A percentile compares a stretch with the other conserved stretches of the same genome.
phyloP scores from a whole-genome alignment of 257 asterid species.

The Capsicum baccatum region DNA sequence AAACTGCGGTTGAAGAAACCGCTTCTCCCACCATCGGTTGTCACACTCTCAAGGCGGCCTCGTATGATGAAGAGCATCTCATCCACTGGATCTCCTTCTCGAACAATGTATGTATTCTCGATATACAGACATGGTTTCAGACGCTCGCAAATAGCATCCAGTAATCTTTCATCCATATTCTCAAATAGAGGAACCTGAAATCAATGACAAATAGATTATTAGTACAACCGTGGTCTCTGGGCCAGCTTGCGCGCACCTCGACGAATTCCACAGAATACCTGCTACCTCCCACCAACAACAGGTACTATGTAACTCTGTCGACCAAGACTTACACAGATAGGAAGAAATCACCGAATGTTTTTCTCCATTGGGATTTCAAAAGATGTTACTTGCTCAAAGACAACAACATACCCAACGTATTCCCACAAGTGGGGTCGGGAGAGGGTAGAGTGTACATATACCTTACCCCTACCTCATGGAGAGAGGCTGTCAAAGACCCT shows the following conservation, averaged over 20 bases:
- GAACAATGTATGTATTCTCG: conserved; percentile 79
- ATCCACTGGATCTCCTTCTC: conserved; percentile 99
- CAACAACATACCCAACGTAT: too few species aligned
- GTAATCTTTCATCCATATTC: conserved; percentile 95
- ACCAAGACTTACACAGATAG: neutral
- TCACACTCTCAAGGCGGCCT: conserved; percentile 94
- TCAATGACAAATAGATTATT: neutral
- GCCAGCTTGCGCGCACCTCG: neutral
- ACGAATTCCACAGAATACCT: neutral
- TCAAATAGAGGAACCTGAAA: conserved; percentile 93
- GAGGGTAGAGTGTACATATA: too few species aligned
- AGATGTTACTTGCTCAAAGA: too few species aligned
- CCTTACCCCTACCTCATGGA: too few species aligned
- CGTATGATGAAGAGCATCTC: conserved; percentile 98
- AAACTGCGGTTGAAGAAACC: conserved; percentile 92
- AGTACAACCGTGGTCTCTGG: neutral
- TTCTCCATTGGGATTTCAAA: neutral
- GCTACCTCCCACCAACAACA: neutral
- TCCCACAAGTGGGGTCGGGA: too few species aligned
- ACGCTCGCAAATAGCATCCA: conserved; percentile 97
- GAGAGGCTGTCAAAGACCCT: too few species aligned
- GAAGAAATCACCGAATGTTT: neutral
- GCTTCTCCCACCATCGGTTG: conserved; percentile 98
- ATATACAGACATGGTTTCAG: conserved; percentile 87
- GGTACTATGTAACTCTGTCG: neutral